phyloP scores from a whole-genome alignment of 768 basidiomycete species.

The Kwoniella sp. region DNA sequence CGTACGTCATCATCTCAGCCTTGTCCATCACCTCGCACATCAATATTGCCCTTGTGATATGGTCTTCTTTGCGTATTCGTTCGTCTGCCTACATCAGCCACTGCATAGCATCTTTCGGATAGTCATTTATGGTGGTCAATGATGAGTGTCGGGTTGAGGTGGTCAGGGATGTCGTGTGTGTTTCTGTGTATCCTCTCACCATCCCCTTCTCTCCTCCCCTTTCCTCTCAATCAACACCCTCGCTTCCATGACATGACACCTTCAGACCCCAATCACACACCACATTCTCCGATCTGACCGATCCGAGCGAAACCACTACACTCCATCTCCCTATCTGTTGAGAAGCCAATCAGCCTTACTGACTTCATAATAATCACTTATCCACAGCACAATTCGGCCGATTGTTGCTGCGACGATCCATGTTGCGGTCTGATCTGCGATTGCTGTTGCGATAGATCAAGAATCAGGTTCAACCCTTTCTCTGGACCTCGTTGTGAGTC shows the following conservation, averaged over 20 bases:
- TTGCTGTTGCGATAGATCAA: slow-evolving; percentile 20
- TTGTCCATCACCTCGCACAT: not conserved
- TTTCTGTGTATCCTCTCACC: not conserved
- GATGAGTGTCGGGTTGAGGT: no score
- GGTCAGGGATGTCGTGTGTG: not conserved
- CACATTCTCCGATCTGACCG: not conserved
- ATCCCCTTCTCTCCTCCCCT: no score
- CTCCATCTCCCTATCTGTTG: no score
- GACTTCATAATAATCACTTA: not conserved
- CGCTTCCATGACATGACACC: not conserved
- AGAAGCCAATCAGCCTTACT: not conserved
- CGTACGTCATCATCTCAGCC: slow-evolving; percentile 18
- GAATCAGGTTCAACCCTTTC: slow-evolving; percentile 4
- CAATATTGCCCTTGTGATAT: no score
- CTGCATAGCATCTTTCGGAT: no score
- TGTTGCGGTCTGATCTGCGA: slow-evolving; percentile 21
- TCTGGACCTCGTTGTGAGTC: slow-evolving; percentile 12
- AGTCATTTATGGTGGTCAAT: no score
- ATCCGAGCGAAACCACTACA: not conserved
- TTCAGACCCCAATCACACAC: slow-evolving; percentile 2
- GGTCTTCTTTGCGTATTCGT: no score
- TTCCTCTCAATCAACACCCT: not conserved
- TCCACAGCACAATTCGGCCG: slow-evolving; percentile 13
- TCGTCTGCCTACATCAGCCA: no score
- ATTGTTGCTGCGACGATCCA: slow-evolving; percentile 22